Evolutionary conservation across 345 rosid species (phyloP).

Genomic region (Streptanthus diversifolius): DNA sequence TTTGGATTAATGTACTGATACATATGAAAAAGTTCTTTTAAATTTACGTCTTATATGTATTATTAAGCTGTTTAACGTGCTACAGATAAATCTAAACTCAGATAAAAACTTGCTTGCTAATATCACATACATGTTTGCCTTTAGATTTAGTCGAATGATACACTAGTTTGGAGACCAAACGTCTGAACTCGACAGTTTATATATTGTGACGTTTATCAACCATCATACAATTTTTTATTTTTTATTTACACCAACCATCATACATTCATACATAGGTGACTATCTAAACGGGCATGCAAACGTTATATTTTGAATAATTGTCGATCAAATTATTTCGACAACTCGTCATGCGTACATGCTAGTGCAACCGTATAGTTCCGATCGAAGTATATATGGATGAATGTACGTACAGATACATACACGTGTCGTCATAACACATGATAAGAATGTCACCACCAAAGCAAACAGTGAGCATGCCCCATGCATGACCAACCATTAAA

Average conservation of each 20-base stretch:
- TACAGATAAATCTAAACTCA: no score
- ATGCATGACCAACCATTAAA: conserved; percentile 32
- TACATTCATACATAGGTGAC: background rate
- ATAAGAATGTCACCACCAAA: conserved; percentile 32
- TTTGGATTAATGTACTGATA: no score
- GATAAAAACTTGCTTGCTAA: no score
- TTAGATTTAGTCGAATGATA: no score
- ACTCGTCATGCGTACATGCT: background rate
- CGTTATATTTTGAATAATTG: background rate
- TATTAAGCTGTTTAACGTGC: no score
- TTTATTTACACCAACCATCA: background rate
- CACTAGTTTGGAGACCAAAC: background rate
- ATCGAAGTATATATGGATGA: conserved; percentile 1
- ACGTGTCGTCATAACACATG: conserved; percentile 3
- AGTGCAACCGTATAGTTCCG: background rate
- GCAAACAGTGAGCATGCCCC: conserved; percentile 32
- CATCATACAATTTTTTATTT: no score
- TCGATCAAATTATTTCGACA: background rate
- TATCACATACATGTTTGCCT: no score
- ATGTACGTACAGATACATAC: conserved; percentile 4
- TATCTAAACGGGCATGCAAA: background rate
- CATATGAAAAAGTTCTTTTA: no score
- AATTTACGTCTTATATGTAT: no score
- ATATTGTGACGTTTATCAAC: no score
- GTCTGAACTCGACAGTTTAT: background rate